Evolutionary conservation across 179 eudicot genomes (phyloP), one percentile per base, ranked within the genome.

Genomic region (Silene noctiflora): DNA sequence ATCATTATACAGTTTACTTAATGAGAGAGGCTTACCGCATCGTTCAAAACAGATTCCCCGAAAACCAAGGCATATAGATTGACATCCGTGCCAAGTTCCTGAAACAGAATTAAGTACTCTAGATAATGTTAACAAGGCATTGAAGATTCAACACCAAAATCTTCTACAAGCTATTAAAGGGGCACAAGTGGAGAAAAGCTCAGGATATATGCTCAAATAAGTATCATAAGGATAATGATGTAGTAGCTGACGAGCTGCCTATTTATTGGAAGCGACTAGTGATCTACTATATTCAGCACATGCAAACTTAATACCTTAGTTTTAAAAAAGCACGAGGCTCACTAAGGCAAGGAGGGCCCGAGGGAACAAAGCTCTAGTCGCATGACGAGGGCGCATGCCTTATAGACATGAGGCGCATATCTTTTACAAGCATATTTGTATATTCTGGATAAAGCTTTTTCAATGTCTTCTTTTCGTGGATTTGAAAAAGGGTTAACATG

Each of bases 31-130:
- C 99, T 89, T 83, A 96, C 99, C 29, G 99, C 99, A 78, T 96
- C 99, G 82, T 96, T 96, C 80, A 96, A 78, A 81, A 96, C 99
- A 79, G 99, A 96, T 83, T 96, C 99, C 67, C 99, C 99, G 78
- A 96, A 96, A 80, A 96, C 99, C 87, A 96, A 81, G 72, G 99
- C 99, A 79, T 96, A 96, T 55, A 96, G 96, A 85, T 96, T 96
- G 81, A 80, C 88, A 83, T 96, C 98, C 17, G 93, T 83, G 71
- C 99, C 99, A 85, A 96, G 99, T 83, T 96, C 99, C 99, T 96
- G 86, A 70, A 81, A 76, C 20, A 17, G 39, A 42, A 80, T 22
- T 67, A 11, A 67, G 51, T 21, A 39, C 14, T 22, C 8, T 33
- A 48, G 31, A 59, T 35, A 21, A 60, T 12, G 72, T 63, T 67